Base-by-base conservation (phyloP, 2,329 filamentous ascomycete genomes). In the Fusarium tupiense region DNA sequence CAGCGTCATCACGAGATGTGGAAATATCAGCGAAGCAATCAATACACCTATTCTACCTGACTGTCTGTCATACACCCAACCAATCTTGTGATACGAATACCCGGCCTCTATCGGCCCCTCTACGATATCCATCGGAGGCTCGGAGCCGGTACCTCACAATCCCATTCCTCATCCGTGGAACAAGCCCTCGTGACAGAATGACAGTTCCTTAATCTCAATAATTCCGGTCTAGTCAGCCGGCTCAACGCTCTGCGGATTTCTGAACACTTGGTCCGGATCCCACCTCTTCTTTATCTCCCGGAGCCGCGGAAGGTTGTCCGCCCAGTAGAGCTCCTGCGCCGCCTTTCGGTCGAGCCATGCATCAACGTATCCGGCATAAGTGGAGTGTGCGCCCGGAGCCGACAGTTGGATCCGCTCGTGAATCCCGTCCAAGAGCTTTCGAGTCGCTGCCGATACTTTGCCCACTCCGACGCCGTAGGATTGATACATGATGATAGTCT, bases 331-430 rank as follows among this genome's bases (percentile, higher is more conserved):
- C 35, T 50, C 41, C 65, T 84, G 81, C 6, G 83, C 83, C 14
- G 79, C 72, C 6, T 72, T 73, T 43, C 84, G 78, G n/a, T 79
- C 65, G 40, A 91, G 77, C 9, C 79, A 79, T 4, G 85, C 85
- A 76, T 92, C 90, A 6, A 92, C 87, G 72, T 92, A 92, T 5
- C 90, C 91, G 1, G 90, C 86, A 79, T 92, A 93, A 2, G 89
- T 87, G 17, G 87, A 87, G 52, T 85, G 80, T 0, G 82, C 82
- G 6, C 82, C 78, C 4, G 69, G 74, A 46, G 70, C 74, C 57
- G 64, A 67, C 46, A 43, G 59, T 41, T 79, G 77, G 43, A 89
- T 84, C 35, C 75, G 82, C 19, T 81, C 69, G 76, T 90, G 86
- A 52, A 92, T 82, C 11, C 86, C 86, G 22, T 83, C 81, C 44